Evolutionary conservation across 768 basidiomycete species (phyloP).

Genomic region (Russula olivacea): DNA sequence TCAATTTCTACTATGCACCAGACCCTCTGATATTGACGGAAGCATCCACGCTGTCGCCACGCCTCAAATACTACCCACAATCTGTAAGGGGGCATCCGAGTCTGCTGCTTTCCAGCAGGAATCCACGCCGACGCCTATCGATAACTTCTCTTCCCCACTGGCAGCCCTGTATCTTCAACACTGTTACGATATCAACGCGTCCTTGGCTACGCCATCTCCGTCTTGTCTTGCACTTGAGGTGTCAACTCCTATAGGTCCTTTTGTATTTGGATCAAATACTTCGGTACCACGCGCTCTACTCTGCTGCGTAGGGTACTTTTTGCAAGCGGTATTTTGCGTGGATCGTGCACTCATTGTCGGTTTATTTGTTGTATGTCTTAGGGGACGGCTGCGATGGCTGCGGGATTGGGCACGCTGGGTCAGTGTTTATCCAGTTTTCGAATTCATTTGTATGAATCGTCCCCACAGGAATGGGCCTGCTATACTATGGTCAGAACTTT

Average conservation of each 20-base stretch:
- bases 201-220: neutral
- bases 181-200: too few species aligned
- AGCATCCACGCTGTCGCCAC: too few species aligned
- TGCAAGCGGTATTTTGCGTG: too few species aligned
- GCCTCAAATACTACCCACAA: too few species aligned
- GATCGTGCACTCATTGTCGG: neutral
- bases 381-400: conserved; percentile 36
- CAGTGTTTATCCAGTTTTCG: conserved; percentile 9
- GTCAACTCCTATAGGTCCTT: neutral
- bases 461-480: conserved; percentile 55
- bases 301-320: neutral
- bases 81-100: too few species aligned
- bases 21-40: too few species aligned
- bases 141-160: too few species aligned
- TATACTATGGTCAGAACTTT: conserved; percentile 82
- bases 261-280: neutral
- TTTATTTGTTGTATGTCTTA: conserved; percentile 12
- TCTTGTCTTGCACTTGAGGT: neutral
- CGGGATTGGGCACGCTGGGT: conserved; percentile 37
- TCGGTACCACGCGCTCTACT: neutral
- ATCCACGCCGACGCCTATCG: too few species aligned
- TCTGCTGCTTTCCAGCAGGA: too few species aligned
- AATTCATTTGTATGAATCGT: neutral
- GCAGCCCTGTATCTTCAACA: too few species aligned
- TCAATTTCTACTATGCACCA: too few species aligned